Base-by-base conservation (phyloP, 768 basidiomycete species). In the Holtermannia corniformis region DNA sequence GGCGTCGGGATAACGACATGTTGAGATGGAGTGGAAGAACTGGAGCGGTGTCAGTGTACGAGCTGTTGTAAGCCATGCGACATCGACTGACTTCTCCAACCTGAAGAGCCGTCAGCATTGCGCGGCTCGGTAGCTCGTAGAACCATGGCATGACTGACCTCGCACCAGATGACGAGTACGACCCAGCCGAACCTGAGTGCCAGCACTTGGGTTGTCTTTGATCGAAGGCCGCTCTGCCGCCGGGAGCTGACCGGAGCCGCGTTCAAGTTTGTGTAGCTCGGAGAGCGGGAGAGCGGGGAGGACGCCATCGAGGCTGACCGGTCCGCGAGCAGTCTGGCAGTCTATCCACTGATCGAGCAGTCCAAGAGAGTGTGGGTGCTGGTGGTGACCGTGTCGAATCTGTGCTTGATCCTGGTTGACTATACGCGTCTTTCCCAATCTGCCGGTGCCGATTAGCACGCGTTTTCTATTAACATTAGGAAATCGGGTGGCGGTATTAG, bases 111-210 rank as follows among this genome's bases (percentile, higher is more conserved):
- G 49, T 71, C 14, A 50, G 49, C 41, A 52, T 43, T 41, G 7
- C 21, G 49, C 14, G 11, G 25, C 12, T 7, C 22, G 14, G 23
- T 20, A 14, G n/a, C 40, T n/a, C n/a, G n/a, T n/a, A n/a, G n/a
- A n/a, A n/a, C n/a, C n/a, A n/a, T n/a, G n/a, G 44, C 21, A 42
- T 12, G 51, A 44, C 63, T 52, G 52, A 65, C 64, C 66, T 93
- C 90, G 61, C 78, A 80, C 84, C 84, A 89, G 37, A 84, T 50
- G 43, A 86, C 76, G 41, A 80, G 60, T 5, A 81, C 54, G 20
- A 83, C 68, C 87, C 87, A 89, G 23, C 70, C 70, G 32, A 72
- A 72, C 27, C 63, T 44, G 50, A 72, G 24, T 3, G 59, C 66
- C 20, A 63, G 41, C 32, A 70, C 23, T 54, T 70, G 62, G 2